Percentiles rank a stretch among this genome's conserved stretches.
Conservation (phyloP, 768 basidiomycete genomes). For the Auricularia sp. region DNA sequence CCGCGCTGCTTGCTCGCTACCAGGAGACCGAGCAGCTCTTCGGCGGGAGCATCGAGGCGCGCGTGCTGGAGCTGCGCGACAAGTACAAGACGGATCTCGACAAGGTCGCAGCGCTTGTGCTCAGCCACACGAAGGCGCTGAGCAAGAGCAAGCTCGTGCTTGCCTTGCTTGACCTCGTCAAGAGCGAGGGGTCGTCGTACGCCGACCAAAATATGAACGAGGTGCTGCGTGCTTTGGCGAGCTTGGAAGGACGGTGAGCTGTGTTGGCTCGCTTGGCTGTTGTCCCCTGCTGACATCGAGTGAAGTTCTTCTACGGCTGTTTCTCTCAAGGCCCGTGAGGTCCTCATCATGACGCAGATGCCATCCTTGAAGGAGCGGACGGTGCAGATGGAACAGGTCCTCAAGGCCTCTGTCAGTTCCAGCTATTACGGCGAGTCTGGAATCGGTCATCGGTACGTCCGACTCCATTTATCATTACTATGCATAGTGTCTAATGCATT, state of each 20-base stretch:
- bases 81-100: slow-evolving; percentile 89
- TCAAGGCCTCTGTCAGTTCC: slow-evolving; percentile 78
- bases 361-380: slow-evolving; percentile 94
- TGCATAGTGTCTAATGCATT: neutral
- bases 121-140: slow-evolving; percentile 93
- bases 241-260: slow-evolving; percentile 77
- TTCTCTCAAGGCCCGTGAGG: slow-evolving; percentile 91
- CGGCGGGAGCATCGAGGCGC: slow-evolving; percentile 87
- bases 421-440: slow-evolving; percentile 85
- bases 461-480: neutral
- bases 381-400: slow-evolving; percentile 87
- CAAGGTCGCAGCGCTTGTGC: slow-evolving; percentile 71
- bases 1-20: slow-evolving; percentile 67
- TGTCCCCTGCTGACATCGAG: neutral
- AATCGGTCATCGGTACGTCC: slow-evolving; percentile 42
- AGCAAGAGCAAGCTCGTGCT: slow-evolving; percentile 85
- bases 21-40: slow-evolving; percentile 85
- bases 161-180: slow-evolving; percentile 81
- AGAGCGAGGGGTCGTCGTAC: slow-evolving; percentile 63
- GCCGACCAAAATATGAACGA: slow-evolving; percentile 63
- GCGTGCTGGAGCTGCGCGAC: slow-evolving; percentile 82
- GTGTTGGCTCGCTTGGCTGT: neutral
- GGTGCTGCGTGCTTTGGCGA: slow-evolving; percentile 71
- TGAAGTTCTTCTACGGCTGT: slow-evolving; percentile 81
- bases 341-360: slow-evolving; percentile 90